Evolutionary conservation across 2,329 filamentous ascomycete species (phyloP).

Genomic region (Emergomyces orientalis): DNA sequence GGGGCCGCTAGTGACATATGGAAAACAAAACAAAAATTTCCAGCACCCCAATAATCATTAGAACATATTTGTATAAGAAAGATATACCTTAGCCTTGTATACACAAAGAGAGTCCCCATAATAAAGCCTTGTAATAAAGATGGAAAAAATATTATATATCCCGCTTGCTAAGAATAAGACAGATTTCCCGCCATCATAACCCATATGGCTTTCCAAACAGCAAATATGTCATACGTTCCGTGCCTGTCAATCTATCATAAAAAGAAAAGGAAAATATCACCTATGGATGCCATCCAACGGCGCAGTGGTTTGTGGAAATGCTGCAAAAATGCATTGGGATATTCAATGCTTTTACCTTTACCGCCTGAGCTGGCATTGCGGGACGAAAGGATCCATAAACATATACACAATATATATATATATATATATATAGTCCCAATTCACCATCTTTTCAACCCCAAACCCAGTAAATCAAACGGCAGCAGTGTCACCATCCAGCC

Average conservation of each 20-base stretch:
- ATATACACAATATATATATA: background rate
- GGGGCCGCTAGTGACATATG: too few relatives aligned
- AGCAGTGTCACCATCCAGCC: constrained; percentile 12
- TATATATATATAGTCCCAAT: background rate
- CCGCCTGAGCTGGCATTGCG: too few relatives aligned
- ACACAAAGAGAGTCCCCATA: background rate
- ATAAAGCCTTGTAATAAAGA: background rate
- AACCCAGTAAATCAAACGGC: background rate
- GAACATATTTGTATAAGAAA: too few relatives aligned
- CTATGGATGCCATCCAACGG: background rate
- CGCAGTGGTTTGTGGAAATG: too few relatives aligned
- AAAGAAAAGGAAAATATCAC: background rate
- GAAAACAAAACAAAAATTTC: too few relatives aligned
- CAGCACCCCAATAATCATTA: background rate
- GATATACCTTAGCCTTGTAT: too few relatives aligned
- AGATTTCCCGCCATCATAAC: background rate
- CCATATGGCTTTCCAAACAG: background rate
- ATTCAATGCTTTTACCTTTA: background rate
- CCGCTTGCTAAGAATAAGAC: background rate
- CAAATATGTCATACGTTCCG: background rate
- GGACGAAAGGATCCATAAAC: background rate
- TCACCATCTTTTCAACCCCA: background rate
- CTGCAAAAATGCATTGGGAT: background rate
- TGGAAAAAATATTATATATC: background rate
- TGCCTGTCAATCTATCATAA: background rate